Evolutionary conservation across 1,284 basidiomycete species (phyloP).

Genomic region (Sphagnurus paluster): DNA sequence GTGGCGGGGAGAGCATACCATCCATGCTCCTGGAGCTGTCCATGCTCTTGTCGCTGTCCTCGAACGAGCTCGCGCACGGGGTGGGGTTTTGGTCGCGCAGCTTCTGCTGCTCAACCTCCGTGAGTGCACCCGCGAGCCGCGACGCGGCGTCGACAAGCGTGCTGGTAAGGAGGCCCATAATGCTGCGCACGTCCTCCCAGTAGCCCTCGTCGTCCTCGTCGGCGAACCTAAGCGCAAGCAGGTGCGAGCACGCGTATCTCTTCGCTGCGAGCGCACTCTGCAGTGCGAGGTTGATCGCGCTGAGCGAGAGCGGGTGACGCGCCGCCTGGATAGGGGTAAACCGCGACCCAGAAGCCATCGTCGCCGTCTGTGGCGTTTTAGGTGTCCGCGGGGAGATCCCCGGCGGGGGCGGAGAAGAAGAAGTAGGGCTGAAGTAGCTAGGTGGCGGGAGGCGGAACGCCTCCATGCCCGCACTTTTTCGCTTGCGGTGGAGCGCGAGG

Average conservation of each 20-base stretch:
- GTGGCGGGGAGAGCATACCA: no score
- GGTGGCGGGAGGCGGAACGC: conserved; percentile 38
- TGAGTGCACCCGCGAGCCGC: conserved; percentile 59
- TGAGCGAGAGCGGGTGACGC: conserved; percentile 65
- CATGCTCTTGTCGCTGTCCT: conserved; percentile 16
- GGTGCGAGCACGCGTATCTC: conserved; percentile 73
- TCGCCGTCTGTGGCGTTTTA: conserved; percentile 31
- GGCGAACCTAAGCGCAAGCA: conserved; percentile 71
- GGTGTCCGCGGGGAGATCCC: conserved; percentile 28
- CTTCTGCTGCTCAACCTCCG: conserved; percentile 51
- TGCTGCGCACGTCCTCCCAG: conserved; percentile 78
- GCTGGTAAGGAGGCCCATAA: conserved; percentile 66
- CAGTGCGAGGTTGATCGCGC: conserved; percentile 57
- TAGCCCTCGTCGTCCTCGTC: conserved; percentile 67
- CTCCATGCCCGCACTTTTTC: conserved; percentile 50
- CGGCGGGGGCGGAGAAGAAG: conserved; percentile 21
- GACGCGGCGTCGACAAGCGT: conserved; percentile 64
- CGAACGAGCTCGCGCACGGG: conserved; percentile 27
- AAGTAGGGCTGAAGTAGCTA: conserved; percentile 21
- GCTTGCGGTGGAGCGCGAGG: conserved; percentile 55
- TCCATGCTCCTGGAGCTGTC: conserved; percentile 5
- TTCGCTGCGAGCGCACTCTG: conserved; percentile 66
- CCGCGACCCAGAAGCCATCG: conserved; percentile 46
- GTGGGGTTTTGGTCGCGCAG: conserved; percentile 49
- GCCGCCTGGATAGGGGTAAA: conserved; percentile 61